These are phyloP conservation scores for Nannochloropsis gaditana DNA, from an alignment of 108 stramenopile species.

Conservation along the genomic window DNA sequence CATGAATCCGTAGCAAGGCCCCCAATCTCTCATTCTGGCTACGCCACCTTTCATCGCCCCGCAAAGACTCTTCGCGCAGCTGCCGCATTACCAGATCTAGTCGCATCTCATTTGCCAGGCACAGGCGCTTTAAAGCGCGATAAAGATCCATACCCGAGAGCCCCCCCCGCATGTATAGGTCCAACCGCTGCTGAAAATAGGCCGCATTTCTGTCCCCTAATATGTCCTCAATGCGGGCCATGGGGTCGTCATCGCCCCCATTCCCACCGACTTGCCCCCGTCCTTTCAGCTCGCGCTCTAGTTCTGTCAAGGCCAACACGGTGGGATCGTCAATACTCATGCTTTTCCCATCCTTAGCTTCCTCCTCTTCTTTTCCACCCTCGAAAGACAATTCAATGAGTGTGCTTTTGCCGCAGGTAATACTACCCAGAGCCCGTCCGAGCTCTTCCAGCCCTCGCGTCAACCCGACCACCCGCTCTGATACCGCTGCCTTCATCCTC, in stretches of 20 bases:
- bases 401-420: background rate
- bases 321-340: background rate
- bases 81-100: conserved; percentile 19
- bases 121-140: background rate
- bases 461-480: background rate
- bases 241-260: background rate
- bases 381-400: background rate
- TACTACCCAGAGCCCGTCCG: background rate
- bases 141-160: background rate
- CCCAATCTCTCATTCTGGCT: background rate
- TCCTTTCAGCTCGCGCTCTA: background rate
- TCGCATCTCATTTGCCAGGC: conserved; percentile 6
- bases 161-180: background rate
- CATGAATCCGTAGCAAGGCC: background rate
- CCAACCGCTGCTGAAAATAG: conserved; percentile 12
- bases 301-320: background rate
- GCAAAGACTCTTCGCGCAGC: background rate
- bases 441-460: background rate
- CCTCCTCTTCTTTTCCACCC: conserved; percentile 7
- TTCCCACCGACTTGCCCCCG: background rate
- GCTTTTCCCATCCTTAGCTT: background rate
- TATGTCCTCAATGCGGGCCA: background rate
- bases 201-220: conserved; percentile 15
- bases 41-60: background rate
- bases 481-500: background rate